A percentile compares a stretch with the other conserved stretches of the same genome.
These are phyloP conservation scores for Phytopythium helicoides DNA, from an alignment of 352 stramenopile species.

Conservation along the genomic window DNA sequence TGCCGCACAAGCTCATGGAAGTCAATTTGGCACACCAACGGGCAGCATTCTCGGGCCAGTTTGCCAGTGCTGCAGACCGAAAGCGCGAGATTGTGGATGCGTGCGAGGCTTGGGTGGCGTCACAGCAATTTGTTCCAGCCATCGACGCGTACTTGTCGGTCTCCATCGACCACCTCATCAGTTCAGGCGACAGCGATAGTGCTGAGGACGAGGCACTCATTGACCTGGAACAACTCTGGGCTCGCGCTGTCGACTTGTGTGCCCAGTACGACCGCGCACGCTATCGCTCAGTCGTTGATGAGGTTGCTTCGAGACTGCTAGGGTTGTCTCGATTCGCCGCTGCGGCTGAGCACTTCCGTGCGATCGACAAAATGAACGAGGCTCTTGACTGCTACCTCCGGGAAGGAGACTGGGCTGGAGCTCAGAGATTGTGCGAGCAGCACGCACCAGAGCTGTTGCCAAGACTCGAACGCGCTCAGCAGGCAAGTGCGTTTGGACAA, in stretches of 20 bases:
- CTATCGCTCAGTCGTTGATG: conserved; percentile 88
- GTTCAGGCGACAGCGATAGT: not conserved
- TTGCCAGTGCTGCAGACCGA: conserved; percentile 40
- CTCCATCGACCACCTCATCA: conserved; percentile 52
- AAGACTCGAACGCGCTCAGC: conserved; percentile 76
- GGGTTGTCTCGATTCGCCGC: conserved; percentile 83
- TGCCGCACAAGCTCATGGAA: conserved; percentile 92
- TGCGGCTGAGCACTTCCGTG: conserved; percentile 87
- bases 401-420: conserved; percentile 71
- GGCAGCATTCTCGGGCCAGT: conserved; percentile 61
- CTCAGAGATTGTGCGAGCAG: conserved; percentile 78
- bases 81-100: conserved; percentile 85
- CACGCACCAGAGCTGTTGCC: conserved; percentile 77
- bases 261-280: conserved; percentile 82
- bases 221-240: conserved; percentile 89
- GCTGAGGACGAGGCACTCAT: conserved; percentile 35
- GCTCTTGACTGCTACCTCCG: conserved; percentile 86
- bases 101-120: conserved; percentile 87
- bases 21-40: conserved; percentile 87
- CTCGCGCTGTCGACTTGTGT: conserved; percentile 86
- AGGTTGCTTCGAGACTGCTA: conserved; percentile 83
- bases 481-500: conserved; percentile 72
- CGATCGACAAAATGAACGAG: conserved; percentile 91
- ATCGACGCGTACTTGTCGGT: conserved; percentile 92
- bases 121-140: conserved; percentile 86